These are phyloP conservation scores for Venturia effusa DNA, from an alignment of 2,329 filamentous ascomycete genomes.

Conservation along the genomic window DNA sequence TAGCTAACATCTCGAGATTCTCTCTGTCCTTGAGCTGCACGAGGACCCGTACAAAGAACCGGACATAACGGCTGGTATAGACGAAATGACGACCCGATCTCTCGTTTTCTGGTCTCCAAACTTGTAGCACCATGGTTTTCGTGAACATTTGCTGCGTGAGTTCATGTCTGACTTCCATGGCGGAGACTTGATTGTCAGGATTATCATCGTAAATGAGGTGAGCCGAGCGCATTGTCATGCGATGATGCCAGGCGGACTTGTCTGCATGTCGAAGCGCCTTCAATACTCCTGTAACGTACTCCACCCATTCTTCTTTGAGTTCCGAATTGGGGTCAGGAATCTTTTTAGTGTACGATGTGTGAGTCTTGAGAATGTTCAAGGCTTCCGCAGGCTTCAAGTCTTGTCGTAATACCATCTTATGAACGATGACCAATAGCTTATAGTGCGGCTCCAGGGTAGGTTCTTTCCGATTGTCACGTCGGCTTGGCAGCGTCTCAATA, in stretches of 20 bases:
- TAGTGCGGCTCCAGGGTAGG: constrained; percentile 86
- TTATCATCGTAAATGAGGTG: constrained; percentile 50
- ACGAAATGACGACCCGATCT: constrained; percentile 79
- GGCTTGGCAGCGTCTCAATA: constrained; percentile 50
- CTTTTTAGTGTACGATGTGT: constrained; percentile 44
- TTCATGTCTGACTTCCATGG: constrained; percentile 59
- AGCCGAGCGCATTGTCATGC: constrained; percentile 68
- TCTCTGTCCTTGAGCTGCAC: constrained; percentile 62
- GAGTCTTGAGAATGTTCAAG: constrained; percentile 36
- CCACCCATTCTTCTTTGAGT: constrained; percentile 43
- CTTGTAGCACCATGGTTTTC: constrained; percentile 88
- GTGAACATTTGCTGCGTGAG: constrained; percentile 80
- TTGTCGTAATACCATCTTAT: constrained; percentile 60
- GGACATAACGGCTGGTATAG: constrained; percentile 77
- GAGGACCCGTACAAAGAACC: constrained; percentile 67
- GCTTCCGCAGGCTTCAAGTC: constrained; percentile 34
- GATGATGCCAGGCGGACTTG: constrained; percentile 92
- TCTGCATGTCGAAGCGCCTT: constrained; percentile 57
- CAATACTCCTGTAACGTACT: constrained; percentile 53
- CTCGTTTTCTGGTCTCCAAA: constrained; percentile 90
- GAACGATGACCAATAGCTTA: constrained; percentile 70
- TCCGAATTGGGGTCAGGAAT: constrained; percentile 28
- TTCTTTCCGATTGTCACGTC: constrained; percentile 53
- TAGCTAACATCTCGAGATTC: constrained; percentile 67
- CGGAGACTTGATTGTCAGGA: constrained; percentile 37